Base-by-base conservation (phyloP, 495 filamentous ascomycete species). In the Daldinia concentrica region DNA sequence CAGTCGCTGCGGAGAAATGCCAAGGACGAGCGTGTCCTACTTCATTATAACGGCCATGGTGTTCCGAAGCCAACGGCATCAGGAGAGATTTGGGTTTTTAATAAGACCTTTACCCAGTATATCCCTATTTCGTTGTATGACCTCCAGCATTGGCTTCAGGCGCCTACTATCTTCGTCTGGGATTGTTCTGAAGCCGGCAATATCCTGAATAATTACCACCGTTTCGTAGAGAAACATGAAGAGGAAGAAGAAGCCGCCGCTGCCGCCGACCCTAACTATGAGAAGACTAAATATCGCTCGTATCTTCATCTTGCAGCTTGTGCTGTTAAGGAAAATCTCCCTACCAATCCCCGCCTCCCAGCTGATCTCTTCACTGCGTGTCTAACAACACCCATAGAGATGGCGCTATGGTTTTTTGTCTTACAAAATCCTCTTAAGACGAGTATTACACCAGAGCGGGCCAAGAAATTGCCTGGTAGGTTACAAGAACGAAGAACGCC, bases 1-100 rank as follows among this genome's bases (percentile, higher is more conserved):
- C 89, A 92, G 48, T 95, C 92, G 0, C 83, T 98, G 15, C 87
- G 95, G 9, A 86, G 93, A 26, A 97, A 94, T 76, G 95, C 96
- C 30, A 97, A 97, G 79, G 94, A 98, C 58, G 95, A 99, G 79
- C 85, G 95, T 32, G 92, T 98, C 4, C 84, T 99, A 4, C 93
- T 98, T 73, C 95, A 99, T 78, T 99, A 98, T 83, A 99, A 99
- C 72, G 95, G 95, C 27, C 95, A 99, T 78, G 95, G 95, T 24
- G 95, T 99, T n/a, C 95, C 95, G 5, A 91, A 97, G 72, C 95
- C 95, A 30, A 99, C 95, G 4, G 88, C 91, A 4, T 98, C 95
- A 3, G 95, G 95, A 9, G 95, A 99, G 79, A 97, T 99, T 12
- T 99, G 95, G 95, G 96, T 98, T 2, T 99, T 99, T 80, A 99